Conservation (phyloP, 192 early-diverging fungal genomes). For the Coemansia sp. region DNA sequence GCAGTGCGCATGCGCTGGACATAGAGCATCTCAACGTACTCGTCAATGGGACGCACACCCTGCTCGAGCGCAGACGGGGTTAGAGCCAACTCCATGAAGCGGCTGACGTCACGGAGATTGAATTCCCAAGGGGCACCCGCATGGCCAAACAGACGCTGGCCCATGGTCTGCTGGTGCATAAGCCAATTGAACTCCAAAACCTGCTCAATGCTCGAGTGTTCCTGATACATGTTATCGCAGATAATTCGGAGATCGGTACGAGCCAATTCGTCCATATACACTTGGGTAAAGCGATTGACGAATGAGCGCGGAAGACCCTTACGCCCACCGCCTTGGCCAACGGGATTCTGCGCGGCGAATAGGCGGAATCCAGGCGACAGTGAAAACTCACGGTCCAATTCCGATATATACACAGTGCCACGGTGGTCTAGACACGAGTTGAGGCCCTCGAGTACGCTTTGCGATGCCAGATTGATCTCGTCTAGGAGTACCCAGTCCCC, state of each 20-base stretch:
- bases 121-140: slow-evolving; percentile 96
- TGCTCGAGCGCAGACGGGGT: slow-evolving; percentile 19
- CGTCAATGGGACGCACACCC: slow-evolving; percentile 34
- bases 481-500: slow-evolving; percentile 98
- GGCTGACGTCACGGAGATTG: slow-evolving; percentile 95
- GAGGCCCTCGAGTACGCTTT: slow-evolving; percentile 97
- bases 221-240: slow-evolving; percentile 54
- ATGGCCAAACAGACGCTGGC: slow-evolving; percentile 70
- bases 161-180: slow-evolving; percentile 87
- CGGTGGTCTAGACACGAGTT: slow-evolving; percentile 99
- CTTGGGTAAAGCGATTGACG: slow-evolving; percentile 95
- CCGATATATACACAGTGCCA: slow-evolving; percentile 92
- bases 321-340: slow-evolving; percentile 95
- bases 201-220: slow-evolving; percentile 47
- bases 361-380: slow-evolving; percentile 84
- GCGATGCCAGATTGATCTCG: slow-evolving; percentile 98
- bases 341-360: slow-evolving; percentile 97
- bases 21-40: slow-evolving; percentile 84
- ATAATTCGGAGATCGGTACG: slow-evolving; percentile 83
- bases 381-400: slow-evolving; percentile 86
- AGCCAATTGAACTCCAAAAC: slow-evolving; percentile 75
- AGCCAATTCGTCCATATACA: slow-evolving; percentile 85
- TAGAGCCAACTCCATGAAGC: slow-evolving; percentile 85
- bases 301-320: slow-evolving; percentile 98
- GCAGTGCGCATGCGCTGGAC: slow-evolving; percentile 86